Percentiles rank a stretch among this genome's conserved stretches.
Conservation (phyloP, 2,329 filamentous ascomycete species). For the Aspergillus unguis region DNA sequence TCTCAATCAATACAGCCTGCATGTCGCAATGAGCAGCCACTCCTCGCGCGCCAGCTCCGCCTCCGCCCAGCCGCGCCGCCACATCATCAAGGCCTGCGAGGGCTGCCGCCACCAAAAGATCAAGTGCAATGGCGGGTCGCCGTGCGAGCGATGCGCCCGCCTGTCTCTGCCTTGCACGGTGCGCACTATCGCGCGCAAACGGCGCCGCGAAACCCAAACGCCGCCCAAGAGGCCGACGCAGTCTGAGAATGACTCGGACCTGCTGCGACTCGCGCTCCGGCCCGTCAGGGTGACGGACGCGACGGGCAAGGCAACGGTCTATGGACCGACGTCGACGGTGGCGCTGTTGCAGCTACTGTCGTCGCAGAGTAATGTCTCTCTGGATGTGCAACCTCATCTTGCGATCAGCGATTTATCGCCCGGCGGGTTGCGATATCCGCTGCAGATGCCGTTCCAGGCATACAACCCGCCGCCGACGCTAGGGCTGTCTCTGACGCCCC, state of each 20-base stretch:
- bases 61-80: not conserved
- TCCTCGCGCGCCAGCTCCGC: not conserved
- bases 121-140: constrained; percentile 2
- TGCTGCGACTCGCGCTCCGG: not conserved
- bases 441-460: not conserved
- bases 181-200: not conserved
- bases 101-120: constrained; percentile 5
- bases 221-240: not conserved
- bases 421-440: not conserved
- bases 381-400: not conserved
- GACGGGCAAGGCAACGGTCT: not conserved
- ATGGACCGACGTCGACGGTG: constrained; percentile 2
- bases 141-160: constrained; percentile 1
- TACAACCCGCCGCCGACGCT: not conserved
- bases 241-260: not conserved
- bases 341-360: constrained; percentile 1
- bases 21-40: not conserved
- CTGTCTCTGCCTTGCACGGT: not conserved
- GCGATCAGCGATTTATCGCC: not conserved
- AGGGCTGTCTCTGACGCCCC: not conserved
- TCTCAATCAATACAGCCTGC: no score
- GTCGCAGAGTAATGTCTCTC: not conserved
- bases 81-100: constrained; percentile 5
- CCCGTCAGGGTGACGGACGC: not conserved
- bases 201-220: not conserved